Base-by-base conservation (phyloP, 2,329 filamentous ascomycete species). In the Cladosporium sp. region DNA sequence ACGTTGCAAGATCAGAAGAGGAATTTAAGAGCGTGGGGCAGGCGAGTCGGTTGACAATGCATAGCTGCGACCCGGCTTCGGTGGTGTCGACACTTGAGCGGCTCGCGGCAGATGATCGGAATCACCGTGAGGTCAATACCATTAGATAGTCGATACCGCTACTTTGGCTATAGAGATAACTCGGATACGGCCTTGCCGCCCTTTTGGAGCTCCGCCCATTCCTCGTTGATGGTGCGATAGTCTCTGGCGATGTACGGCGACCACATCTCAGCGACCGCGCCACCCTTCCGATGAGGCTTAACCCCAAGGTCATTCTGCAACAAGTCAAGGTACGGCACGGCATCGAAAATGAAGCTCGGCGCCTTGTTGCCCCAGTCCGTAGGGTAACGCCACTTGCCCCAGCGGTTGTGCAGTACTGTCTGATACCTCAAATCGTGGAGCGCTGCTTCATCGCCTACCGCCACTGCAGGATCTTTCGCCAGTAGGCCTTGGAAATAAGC, bases 281-380 rank as follows among this genome's bases (percentile, higher is more conserved):
- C 60, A n/a, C 49, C 49, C 78, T 89, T 90, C 32, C 86, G 79
- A 69, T 84, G 80, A 16, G 79, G 79, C 23, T 82, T 78, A 63
- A 93, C 75, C 0, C 86, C 89, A 63, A 93, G 71, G 74, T 94
- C 91, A 5, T 79, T 78, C 66, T 91, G 74, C 72, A 94, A 75
- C 71, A 89, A 71, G 75, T 93, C 91, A 21, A 92, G 74, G 72
- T 92, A 95, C 4, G 90, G 90, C 63, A 94, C 75, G 0, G 85
- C 85, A 75, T 95, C 91, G 73, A 94, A 93, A 23, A 91, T 87
- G 68, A 93, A 88, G 74, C 91, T 90, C 0, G 88, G 88, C 65
- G 84, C 81, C 72, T 81, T 83, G 48, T 79, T 81, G 1, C 89
- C 89, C 71, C 86, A 88, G 0, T 89, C 90, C 2, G 80, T 83